Evolutionary conservation across 805 yeast genomes (phyloP).

Genomic region (Saccharomycodes ludwigii): DNA sequence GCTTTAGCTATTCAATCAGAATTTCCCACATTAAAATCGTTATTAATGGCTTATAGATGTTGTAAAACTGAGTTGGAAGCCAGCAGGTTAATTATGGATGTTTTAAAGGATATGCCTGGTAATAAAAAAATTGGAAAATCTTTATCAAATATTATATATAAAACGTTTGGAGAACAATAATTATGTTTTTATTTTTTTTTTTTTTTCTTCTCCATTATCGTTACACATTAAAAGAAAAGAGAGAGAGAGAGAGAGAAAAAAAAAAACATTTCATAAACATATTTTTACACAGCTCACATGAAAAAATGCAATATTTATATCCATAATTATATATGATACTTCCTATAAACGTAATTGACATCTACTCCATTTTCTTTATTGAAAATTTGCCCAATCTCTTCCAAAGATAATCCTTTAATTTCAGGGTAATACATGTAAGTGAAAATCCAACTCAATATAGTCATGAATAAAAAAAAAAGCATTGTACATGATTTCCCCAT

Average conservation of each 20-base stretch:
- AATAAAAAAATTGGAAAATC: constrained; percentile 21
- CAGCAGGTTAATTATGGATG: constrained; percentile 14
- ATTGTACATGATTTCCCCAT: constrained; percentile 24
- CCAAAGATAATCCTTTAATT: constrained; percentile 32
- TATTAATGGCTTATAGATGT: constrained; percentile 24
- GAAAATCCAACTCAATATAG: constrained; percentile 27
- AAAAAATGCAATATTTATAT: constrained; percentile 5
- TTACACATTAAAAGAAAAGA: too few relatives aligned
- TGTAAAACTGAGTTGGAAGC: constrained; percentile 19
- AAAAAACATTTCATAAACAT: too few relatives aligned
- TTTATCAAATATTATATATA: constrained; percentile 22
- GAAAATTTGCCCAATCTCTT: constrained; percentile 29
- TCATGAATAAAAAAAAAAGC: constrained; percentile 22
- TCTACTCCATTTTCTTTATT: constrained; percentile 28
- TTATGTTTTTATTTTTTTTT: neutral
- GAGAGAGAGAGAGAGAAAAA: too few relatives aligned
- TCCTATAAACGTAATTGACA: constrained; percentile 23
- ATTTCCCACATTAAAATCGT: constrained; percentile 55
- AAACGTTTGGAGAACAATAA: constrained; percentile 10
- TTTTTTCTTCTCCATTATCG: neutral
- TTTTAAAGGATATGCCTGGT: constrained; percentile 21
- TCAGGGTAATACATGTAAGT: constrained; percentile 31
- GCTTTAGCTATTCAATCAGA: constrained; percentile 64
- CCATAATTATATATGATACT: constrained; percentile 14
- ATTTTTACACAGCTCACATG: too few relatives aligned